phyloP scores from a whole-genome alignment of 345 rosid genomes.

The Pistacia integerrima region DNA sequence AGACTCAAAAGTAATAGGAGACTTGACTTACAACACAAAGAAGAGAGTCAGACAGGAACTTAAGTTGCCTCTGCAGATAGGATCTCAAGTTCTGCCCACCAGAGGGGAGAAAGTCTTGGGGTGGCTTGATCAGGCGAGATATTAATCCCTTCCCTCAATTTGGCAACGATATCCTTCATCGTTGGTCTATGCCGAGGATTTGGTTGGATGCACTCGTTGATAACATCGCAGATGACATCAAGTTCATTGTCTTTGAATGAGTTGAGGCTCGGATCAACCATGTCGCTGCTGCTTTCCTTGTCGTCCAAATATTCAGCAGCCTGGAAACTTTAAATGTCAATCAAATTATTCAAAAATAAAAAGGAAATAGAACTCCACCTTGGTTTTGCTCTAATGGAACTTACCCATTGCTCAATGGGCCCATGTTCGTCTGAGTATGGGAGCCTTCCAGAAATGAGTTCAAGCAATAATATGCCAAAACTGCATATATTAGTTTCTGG shows the following conservation, averaged over 20 bases:
- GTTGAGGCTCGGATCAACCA: conserved; percentile 72
- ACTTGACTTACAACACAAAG: conserved; percentile 18
- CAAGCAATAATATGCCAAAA: conserved; percentile 81
- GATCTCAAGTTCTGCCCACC: conserved; percentile 99
- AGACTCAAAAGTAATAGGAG: conserved; percentile 12
- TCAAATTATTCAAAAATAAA: background rate
- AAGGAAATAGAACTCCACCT: background rate
- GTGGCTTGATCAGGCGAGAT: conserved; percentile 87
- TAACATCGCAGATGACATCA: conserved; percentile 60
- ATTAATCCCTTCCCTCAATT: conserved; percentile 57
- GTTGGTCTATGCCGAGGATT: conserved; percentile 68
- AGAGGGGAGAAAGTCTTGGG: conserved; percentile 91
- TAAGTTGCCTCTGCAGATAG: conserved; percentile 82
- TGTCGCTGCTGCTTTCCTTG: conserved; percentile 38
- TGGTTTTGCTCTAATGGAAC: conserved; percentile 9
- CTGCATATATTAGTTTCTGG: conserved; percentile 65
- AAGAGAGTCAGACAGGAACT: conserved; percentile 12
- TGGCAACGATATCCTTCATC: conserved; percentile 60
- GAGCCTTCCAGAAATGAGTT: conserved; percentile 85
- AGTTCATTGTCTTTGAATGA: conserved; percentile 73
- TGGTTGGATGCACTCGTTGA: conserved; percentile 52
- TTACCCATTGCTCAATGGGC: conserved; percentile 74
- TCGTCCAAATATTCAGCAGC: conserved; percentile 63
- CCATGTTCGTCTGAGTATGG: conserved; percentile 67
- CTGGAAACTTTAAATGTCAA: conserved; percentile 35